Evolutionary conservation across 306 rosid species (phyloP).

Genomic region (Ormosia semicastrata): DNA sequence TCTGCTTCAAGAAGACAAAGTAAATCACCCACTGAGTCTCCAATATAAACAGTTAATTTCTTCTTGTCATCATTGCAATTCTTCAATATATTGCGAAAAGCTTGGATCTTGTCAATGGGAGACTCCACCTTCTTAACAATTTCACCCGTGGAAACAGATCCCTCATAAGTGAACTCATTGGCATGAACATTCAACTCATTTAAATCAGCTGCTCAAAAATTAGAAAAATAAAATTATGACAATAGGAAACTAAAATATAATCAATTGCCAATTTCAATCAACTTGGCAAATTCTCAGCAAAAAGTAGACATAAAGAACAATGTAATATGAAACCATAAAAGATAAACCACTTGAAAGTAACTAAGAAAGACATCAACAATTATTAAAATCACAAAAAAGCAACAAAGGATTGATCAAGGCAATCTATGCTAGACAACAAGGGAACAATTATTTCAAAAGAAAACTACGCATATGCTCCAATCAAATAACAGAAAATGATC

Average conservation of each 20-base stretch:
- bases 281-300: constrained; percentile 11
- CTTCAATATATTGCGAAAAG: constrained; percentile 53
- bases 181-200: constrained; percentile 68
- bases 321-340: not conserved
- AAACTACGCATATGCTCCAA: constrained; percentile 8
- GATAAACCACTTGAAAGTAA: constrained; percentile 1
- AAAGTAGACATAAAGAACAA: not conserved
- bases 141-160: constrained; percentile 79
- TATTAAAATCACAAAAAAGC: not conserved
- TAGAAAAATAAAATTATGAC: not conserved
- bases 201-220: constrained; percentile 64
- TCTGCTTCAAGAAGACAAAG: constrained; percentile 97
- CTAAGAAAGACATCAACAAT: constrained; percentile 7
- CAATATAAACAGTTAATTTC: constrained; percentile 73
- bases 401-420: constrained; percentile 20
- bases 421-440: not conserved
- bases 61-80: constrained; percentile 45
- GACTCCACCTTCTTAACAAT: constrained; percentile 82
- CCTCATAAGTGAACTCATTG: constrained; percentile 78
- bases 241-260: not conserved
- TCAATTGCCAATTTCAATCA: constrained; percentile 14
- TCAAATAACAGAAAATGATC: not conserved
- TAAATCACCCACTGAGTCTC: constrained; percentile 94
- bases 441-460: not conserved
- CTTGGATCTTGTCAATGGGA: constrained; percentile 81